Base-by-base conservation (phyloP, 73 alveolate genomes). In the Durusdinium trenchii region DNA sequence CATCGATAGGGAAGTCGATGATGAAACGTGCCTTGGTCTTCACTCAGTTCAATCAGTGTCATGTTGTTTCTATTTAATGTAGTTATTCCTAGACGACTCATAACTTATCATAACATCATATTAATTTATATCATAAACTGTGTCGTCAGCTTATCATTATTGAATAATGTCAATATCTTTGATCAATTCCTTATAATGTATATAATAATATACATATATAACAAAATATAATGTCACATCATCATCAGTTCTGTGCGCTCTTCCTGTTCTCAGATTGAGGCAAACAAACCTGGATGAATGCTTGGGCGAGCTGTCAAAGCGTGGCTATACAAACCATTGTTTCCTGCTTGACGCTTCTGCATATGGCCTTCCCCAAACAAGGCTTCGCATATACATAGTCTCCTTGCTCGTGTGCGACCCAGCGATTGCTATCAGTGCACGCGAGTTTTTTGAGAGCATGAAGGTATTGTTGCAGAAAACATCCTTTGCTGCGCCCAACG, bases 321-420 rank as follows among this genome's bases (percentile, higher is more conserved):
- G 38, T 12, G 54, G 62, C 36, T 78, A 82, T 47, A 23, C 35
- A 3, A 43, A 6, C 47, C 51, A 82, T 26, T 45, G 51, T 26
- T 45, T 82, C 46, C 61, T 82, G 50, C 26, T 82, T 3, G 93
- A 82, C 38, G 67, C 93, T 2, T 5, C 16, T 7, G 10, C 50
- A 48, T 82, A 82, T 82, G 93, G 93, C 52, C 61, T 82, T 6
- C 75, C 93, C 32, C 69, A 46, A 23, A 10, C 46, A 43, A 45
- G 93, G 23, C 45, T 18, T 6, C 14, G 93, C 7, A 32, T 82
- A 35, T 82, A 47, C 93, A 82, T 82, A 10, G 20, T 82, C 3
- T 82, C 73, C 48, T 48, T 51, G 93, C 20, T 4, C 12, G 50
- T 48, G 35, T 1, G n/a, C 28, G 9, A 48, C 28, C 47, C 47